Conservation (phyloP, 805 yeast genomes). For the Teunomyces stri region DNA sequence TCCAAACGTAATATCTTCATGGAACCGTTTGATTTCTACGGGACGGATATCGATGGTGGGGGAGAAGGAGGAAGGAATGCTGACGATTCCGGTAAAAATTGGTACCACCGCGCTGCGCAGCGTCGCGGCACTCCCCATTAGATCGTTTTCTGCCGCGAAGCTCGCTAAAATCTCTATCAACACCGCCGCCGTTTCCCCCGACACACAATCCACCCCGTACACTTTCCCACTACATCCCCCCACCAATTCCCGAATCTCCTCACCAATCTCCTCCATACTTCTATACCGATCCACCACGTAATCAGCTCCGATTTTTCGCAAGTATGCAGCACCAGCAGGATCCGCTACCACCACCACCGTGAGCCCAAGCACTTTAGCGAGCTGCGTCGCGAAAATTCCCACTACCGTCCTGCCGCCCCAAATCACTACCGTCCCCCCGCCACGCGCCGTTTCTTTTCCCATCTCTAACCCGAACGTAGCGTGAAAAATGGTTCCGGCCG, state of each 20-base stretch:
- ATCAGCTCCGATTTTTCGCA: slow-evolving; percentile 25
- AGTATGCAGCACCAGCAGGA: slow-evolving; percentile 15
- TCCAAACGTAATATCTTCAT: slow-evolving; percentile 42
- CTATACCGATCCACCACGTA: slow-evolving; percentile 35
- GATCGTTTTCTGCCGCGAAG: too few species aligned
- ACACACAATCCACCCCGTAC: slow-evolving; percentile 45
- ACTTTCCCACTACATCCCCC: slow-evolving; percentile 20
- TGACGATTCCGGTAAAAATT: slow-evolving; percentile 24
- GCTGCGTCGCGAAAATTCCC: slow-evolving; percentile 42
- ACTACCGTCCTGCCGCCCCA: slow-evolving; percentile 53
- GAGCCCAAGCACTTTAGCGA: slow-evolving; percentile 39
- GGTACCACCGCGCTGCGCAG: too few species aligned
- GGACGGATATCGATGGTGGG: slow-evolving; percentile 16
- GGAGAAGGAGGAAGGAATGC: neutral
- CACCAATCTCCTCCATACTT: slow-evolving; percentile 14
- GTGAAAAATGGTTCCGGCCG: slow-evolving; percentile 33
- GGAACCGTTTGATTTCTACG: slow-evolving; percentile 42
- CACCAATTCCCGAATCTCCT: slow-evolving; percentile 13
- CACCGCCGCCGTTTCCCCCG: slow-evolving; percentile 21
- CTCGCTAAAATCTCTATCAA: neutral
- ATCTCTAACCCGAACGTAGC: slow-evolving; percentile 17
- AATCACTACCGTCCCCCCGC: slow-evolving; percentile 25
- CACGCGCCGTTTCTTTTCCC: neutral
- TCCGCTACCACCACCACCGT: slow-evolving; percentile 33
- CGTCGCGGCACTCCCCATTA: too few species aligned